Evolutionary conservation across 2,329 filamentous ascomycete species (phyloP), one percentile per base, ranked within the genome.

Genomic region (Aschersonia sp.): DNA sequence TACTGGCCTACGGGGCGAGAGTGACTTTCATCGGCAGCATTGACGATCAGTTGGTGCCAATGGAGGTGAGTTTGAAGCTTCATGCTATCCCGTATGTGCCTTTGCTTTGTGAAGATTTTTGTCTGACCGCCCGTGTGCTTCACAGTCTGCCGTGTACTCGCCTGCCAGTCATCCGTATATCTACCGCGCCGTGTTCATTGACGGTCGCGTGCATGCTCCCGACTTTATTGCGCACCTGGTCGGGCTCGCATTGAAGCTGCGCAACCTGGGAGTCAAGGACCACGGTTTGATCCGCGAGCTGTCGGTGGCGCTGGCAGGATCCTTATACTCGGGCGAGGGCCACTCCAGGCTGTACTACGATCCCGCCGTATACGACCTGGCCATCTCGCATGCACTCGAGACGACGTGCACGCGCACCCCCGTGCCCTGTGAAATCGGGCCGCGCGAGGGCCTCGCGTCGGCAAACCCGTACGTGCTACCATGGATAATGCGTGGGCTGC

Each of bases 271-370:
- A 35, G 77, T 97, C 30, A 84, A 86, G 2, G 92, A 98, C 61
- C 92, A 98, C 61, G 91, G 91, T 4, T 77, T 98, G 5, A 84
- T 98, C 53, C 82, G 89, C 45, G 92, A 98, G 64, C 74, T 98
- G 9, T 94, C 87, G 2, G 75, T 83, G 1, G 88, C 92, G 2
- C 74, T 98, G 2, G 92, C 92, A 1, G 92, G 92, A 30, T 94
- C 85, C 49, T 73, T 98, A 0, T 96, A 96, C 59, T 81, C 82
- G 6, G 92, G 92, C 43, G 91, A 95, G 59, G 92, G 92, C 2
- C 92, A 98, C 65, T 94, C 88, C 5, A 78, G 89, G 43, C 77
- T 98, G 4, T 97, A 98, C 62, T 89, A 94, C 56, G 92, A 98
- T 48, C 74, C 81, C 4, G 78, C 80, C 41, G 85, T 97, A 28